phyloP scores from a whole-genome alignment of 2,329 filamentous ascomycete species.

The Arthrobotrys conoides region DNA sequence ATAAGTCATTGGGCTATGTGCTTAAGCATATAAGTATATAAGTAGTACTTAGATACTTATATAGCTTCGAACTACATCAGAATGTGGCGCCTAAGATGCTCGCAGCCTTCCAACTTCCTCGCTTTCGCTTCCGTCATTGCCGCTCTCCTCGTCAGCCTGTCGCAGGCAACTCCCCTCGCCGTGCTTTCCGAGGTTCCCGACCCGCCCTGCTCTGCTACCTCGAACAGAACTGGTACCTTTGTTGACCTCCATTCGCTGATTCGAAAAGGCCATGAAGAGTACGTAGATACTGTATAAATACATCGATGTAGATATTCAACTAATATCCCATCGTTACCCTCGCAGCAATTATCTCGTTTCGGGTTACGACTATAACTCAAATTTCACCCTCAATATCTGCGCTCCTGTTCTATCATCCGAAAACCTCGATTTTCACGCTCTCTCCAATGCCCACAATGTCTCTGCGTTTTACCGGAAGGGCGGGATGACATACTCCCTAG shows the following conservation, averaged over 20 bases:
- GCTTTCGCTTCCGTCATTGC: slow-evolving; percentile 1
- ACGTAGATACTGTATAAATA: not conserved
- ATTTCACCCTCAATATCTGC: slow-evolving; percentile 89
- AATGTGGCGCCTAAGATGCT: slow-evolving; percentile 14
- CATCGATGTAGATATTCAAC: not conserved
- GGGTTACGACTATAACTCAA: slow-evolving; percentile 82
- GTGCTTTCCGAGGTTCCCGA: slow-evolving; percentile 33
- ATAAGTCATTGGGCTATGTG: too few relatives aligned
- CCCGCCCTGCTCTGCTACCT: slow-evolving; percentile 57
- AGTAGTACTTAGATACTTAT: too few relatives aligned
- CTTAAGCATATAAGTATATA: too few relatives aligned
- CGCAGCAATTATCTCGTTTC: slow-evolving; percentile 68
- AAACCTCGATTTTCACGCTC: slow-evolving; percentile 40
- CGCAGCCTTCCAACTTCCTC: not conserved
- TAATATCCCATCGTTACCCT: not conserved
- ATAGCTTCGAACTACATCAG: not conserved
- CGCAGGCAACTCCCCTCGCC: slow-evolving; percentile 39
- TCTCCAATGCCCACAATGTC: slow-evolving; percentile 73
- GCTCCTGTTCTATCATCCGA: slow-evolving; percentile 71
- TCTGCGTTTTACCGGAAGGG: slow-evolving; percentile 80
- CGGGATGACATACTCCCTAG: slow-evolving; percentile 37
- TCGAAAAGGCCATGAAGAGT: slow-evolving; percentile 30
- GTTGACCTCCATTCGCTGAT: slow-evolving; percentile 54
- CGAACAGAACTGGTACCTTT: slow-evolving; percentile 44
- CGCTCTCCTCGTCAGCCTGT: slow-evolving; percentile 22